Base-by-base conservation (phyloP, 2,329 filamentous ascomycete genomes). In the Paraphaeosphaeria minitans region DNA sequence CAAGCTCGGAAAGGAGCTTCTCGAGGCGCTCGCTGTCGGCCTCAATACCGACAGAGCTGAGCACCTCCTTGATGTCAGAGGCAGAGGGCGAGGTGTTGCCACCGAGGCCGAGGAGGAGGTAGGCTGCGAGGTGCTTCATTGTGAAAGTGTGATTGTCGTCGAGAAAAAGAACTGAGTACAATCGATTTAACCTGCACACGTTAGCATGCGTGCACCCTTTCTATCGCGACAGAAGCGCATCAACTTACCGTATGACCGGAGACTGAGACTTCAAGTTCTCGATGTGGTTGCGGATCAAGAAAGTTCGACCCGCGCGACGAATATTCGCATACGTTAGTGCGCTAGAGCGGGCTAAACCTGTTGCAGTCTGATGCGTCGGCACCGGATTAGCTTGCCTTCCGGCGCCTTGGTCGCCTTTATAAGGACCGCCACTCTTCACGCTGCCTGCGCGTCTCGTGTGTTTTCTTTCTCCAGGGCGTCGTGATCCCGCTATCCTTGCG, bases 71-170 rank as follows among this genome's bases (percentile, higher is more conserved):
- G 87, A 99, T 84, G 80, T 98, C 93, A 70, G 82, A 81, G 75
- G 91, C 92, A 68, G 91, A 93, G 75, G 95, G 95, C 67, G 88
- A 88, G 84, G 86, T 81, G 88, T 97, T 98, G 84, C 95, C 95
- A 81, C 87, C 94, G 74, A 98, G 90, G 84, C 85, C 84, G 82
- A 98, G 92, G 80, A 99, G 94, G 79, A 99, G 93, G 89, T 96
- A 98, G 81, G 95, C 94, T 81, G 95, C 95, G 85, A 99, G 90
- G 85, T 98, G 90, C 93, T 99, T 98, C 95, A 99, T 98, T 92
- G 89, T 96, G 81, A 78, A 73, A 72, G 64, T 68, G 55, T 66
- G 62, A 62, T 63, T 50, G 58, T 52, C 59, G 57, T 65, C 46
- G 55, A 61, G 63, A 57, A 57, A 58, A 67, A 72, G 88, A 93